Conservation (phyloP, 2,329 filamentous ascomycete species). For the Emmonsiellopsis sp. region DNA sequence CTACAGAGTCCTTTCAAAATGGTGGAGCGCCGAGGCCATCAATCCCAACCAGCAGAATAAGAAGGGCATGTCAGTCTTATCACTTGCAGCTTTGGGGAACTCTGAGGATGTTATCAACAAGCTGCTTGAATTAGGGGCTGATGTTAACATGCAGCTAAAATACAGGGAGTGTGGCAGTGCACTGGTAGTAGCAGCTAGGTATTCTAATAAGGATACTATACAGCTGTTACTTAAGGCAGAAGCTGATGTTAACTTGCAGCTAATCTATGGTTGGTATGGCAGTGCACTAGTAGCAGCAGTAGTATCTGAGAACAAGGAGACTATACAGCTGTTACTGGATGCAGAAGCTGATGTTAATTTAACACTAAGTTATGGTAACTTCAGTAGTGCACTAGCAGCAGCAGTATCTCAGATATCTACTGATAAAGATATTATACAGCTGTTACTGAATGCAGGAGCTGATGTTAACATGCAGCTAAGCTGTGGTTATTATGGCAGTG, state of each 20-base stretch:
- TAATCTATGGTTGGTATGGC: neutral
- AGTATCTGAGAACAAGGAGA: neutral
- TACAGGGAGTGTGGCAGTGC: conserved; percentile 7
- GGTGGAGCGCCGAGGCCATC: neutral
- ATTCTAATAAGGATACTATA: conserved; percentile 1
- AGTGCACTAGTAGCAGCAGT: conserved; percentile 12
- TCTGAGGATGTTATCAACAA: neutral
- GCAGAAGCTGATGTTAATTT: conserved; percentile 4
- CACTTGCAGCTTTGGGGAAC: neutral
- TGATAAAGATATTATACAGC: conserved; percentile 1
- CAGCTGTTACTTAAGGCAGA: conserved; percentile 2
- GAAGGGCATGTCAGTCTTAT: neutral
- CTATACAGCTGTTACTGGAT: neutral
- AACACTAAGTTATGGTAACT: neutral
- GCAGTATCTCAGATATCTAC: conserved; percentile 4
- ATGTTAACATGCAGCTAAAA: neutral
- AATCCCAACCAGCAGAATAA: neutral
- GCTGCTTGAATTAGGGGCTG: conserved; percentile 2
- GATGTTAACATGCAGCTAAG: conserved; percentile 1
- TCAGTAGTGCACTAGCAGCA: conserved; percentile 9
- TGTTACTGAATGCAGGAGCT: conserved; percentile 4
- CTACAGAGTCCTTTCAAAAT: neutral
- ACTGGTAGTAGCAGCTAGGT: conserved; percentile 10
- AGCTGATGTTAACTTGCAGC: conserved; percentile 4
- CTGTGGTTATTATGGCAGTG: conserved; percentile 7